A percentile compares a stretch with the other conserved stretches of the same genome.
phyloP scores from a whole-genome alignment of 805 yeast genomes.

The Candida ortonii region DNA sequence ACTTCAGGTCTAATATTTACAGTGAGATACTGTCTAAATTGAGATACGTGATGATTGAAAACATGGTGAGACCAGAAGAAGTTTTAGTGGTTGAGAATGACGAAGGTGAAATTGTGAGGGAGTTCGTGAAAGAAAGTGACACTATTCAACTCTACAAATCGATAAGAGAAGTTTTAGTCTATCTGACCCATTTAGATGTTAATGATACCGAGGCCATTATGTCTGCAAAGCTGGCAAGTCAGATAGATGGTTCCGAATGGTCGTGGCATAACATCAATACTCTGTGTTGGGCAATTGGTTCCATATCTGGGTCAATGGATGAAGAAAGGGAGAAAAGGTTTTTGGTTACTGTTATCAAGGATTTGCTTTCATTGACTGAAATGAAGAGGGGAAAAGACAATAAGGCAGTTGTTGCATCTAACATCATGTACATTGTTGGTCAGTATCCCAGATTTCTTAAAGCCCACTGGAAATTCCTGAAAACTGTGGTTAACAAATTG shows the following conservation, averaged over 20 bases:
- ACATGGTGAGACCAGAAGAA: conserved; percentile 98
- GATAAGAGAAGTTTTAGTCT: conserved; percentile 93
- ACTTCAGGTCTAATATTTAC: conserved; percentile 84
- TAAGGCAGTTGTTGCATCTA: conserved; percentile 99
- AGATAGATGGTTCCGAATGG: conserved; percentile 97
- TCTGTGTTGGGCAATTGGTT: conserved; percentile 99
- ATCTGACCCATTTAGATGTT: conserved; percentile 92
- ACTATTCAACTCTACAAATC: conserved; percentile 93
- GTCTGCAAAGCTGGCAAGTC: conserved; percentile 87
- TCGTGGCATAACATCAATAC: conserved; percentile 98
- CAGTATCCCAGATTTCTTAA: conserved; percentile 96
- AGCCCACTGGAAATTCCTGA: conserved; percentile 97
- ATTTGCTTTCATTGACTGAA: conserved; percentile 85
- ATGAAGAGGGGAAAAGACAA: conserved; percentile 97
- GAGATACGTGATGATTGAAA: conserved; percentile 91
- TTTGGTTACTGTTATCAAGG: conserved; percentile 89
- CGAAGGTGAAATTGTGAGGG: conserved; percentile 98
- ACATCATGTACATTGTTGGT: conserved; percentile 98
- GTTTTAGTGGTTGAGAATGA: conserved; percentile 95
- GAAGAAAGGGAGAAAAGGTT: conserved; percentile 96
- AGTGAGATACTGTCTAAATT: conserved; percentile 74
- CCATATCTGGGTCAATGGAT: conserved; percentile 97
- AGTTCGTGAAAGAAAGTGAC: conserved; percentile 94
- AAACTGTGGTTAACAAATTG: conserved; percentile 91
- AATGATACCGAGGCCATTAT: conserved; percentile 90